Evolutionary conservation across 192 early-diverging fungal species (phyloP), one percentile per base, ranked within the genome.

Genomic region (Jimgerdemannia lactiflua): DNA sequence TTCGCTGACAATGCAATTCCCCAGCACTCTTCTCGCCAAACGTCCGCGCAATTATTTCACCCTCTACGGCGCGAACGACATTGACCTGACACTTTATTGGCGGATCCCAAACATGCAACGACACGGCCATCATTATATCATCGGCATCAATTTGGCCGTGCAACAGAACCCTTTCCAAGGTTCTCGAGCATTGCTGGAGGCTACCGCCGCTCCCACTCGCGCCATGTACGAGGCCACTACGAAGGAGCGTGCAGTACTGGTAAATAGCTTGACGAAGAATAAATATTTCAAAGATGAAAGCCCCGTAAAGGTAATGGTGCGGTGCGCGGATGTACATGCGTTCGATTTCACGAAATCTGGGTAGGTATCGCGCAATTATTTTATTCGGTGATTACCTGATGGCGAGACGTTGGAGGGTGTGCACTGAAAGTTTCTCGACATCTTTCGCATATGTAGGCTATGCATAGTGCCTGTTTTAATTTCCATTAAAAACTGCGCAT

Each of bases 51-150:
- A 83, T 19, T 78, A 94, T 20, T 99, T 99, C 78, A 90, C 96
- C 8, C 78, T 96, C 8, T 99, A 94, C 79, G 93, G 90, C 74
- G 92, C 92, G 7, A 93, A 94, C 74, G 93, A 96, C 72, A 87
- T 97, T 17, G 97, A 99, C 74, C 87, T 99, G 72, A 84, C 91
- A 10, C 75, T 99, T 7, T 93, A 95, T 74, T 99, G 95, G 95
- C 79, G 85, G 81, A 90, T 89, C 66, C 80, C 84, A 64, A 74
- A 78, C 29, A 79, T 83, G 72, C 81, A 82, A 39, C 75, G 82
- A 0, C 83, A 84, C 43, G 96, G 97, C 2, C 95, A 99, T 77
- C 96, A 97, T 71, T 95, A 94, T 65, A 95, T 97, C 70, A 92
- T 94, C 29, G 96, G 96, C 18, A 95, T 97, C 66, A 97, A 97